Percentiles rank a stretch among this genome's conserved stretches.
phyloP scores from a whole-genome alignment of 257 asterid species.

The Striga asiatica region DNA sequence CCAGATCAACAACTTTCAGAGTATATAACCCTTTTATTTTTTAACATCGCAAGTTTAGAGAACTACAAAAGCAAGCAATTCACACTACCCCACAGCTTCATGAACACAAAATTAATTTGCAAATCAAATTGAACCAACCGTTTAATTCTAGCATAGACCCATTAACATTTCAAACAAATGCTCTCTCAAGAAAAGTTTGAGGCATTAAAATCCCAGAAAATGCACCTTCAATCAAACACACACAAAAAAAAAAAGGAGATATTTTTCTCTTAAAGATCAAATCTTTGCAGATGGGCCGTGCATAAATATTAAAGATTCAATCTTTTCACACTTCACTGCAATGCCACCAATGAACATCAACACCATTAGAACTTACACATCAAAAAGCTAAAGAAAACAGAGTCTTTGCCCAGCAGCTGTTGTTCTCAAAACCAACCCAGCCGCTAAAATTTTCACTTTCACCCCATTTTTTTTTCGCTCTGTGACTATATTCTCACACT shows the following conservation, averaged over 20 bases:
- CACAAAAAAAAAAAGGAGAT: too few relatives aligned
- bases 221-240: too few relatives aligned
- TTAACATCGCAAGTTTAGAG: too few relatives aligned
- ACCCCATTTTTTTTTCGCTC: constrained; percentile 34
- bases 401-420: constrained; percentile 54
- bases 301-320: constrained; percentile 8
- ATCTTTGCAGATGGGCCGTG: constrained; percentile 26
- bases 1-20: constrained; percentile 19
- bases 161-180: constrained; percentile 12
- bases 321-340: constrained; percentile 1
- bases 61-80: neutral
- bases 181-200: neutral
- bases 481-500: neutral
- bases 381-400: constrained; percentile 11
- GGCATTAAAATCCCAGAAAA: neutral
- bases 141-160: too few relatives aligned
- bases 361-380: constrained; percentile 25
- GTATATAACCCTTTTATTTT: too few relatives aligned
- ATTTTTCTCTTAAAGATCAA: too few relatives aligned
- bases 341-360: neutral
- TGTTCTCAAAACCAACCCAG: constrained; percentile 36
- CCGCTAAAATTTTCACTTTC: constrained; percentile 38
- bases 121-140: constrained; percentile 4
- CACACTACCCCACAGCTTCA: constrained; percentile 15
- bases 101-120: neutral